Percentiles rank a stretch among this genome's conserved stretches.
phyloP scores from a whole-genome alignment of 768 basidiomycete genomes.

The Chalciporus piperatus region DNA sequence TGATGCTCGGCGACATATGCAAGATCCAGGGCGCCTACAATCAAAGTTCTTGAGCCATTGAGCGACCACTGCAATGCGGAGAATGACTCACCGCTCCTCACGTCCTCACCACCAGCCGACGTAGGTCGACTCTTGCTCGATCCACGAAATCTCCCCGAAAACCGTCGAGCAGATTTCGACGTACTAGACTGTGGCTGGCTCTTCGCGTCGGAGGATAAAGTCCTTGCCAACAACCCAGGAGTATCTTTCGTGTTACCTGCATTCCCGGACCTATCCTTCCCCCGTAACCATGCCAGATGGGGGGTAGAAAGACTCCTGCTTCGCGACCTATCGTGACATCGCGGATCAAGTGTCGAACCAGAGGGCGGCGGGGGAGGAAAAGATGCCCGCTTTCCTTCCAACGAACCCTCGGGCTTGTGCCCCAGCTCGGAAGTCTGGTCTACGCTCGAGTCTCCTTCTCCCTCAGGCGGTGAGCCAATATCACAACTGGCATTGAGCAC shows the following conservation, averaged over 20 bases:
- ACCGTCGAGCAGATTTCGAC: slow-evolving; percentile 13
- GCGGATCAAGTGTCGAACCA: slow-evolving; percentile 10
- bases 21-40: slow-evolving; percentile 37
- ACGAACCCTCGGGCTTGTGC: slow-evolving; percentile 3
- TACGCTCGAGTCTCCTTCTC: neutral
- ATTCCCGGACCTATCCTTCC: slow-evolving; percentile 25
- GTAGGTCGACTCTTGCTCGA: slow-evolving; percentile 22
- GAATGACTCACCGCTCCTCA: slow-evolving; percentile 17
- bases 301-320: slow-evolving; percentile 59
- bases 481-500: slow-evolving; percentile 36
- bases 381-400: slow-evolving; percentile 22
- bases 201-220: slow-evolving; percentile 20
- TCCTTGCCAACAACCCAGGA: slow-evolving; percentile 2
- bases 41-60: neutral
- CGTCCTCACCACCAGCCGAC: slow-evolving; percentile 9
- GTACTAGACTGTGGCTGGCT: neutral
- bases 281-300: slow-evolving; percentile 54
- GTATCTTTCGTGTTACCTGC: slow-evolving; percentile 10
- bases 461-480: slow-evolving; percentile 27
- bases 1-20: slow-evolving; percentile 75
- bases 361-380: slow-evolving; percentile 11
- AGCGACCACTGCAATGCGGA: neutral
- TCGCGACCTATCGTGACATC: slow-evolving; percentile 32
- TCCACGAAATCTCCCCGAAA: slow-evolving; percentile 21
- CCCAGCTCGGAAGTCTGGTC: neutral